Base-by-base conservation (phyloP, 768 basidiomycete species). In the Artomyces pyxidatus region DNA sequence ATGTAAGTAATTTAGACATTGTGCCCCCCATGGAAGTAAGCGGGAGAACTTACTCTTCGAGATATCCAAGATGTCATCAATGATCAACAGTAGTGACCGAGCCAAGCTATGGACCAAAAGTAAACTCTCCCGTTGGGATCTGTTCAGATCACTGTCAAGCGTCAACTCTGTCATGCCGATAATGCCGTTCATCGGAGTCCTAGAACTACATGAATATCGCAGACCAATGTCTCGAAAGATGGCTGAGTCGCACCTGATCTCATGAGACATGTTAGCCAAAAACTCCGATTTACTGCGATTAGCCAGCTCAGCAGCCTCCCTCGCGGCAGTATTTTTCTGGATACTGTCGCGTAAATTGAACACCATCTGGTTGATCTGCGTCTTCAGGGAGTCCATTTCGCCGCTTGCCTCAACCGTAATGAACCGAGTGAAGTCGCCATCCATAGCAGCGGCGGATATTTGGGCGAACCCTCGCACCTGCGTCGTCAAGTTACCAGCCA, bases 151-250 rank as follows among this genome's bases (percentile, higher is more conserved):
- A 38, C 88, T 92, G 61, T 99, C 96, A 19, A 99, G 81, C 9
- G 96, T 97, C 49, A 99, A 70, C 66, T 95, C 93, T 22, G 95
- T 99, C 93, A 99, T 93, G n/a, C 95, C 95, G 57, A 99, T 98
- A 65, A 99, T 99, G 61, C 96, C 95, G 63, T 98, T 99, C 95
- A 98, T 99, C 0, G 96, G 96, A 21, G 96, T 98, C 64, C 95
- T 92, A 61, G n/a, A 41, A 26, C 22, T 5, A 19, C 43, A 51
- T 5, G 29, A 39, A 47, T 23, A 37, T 37, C 26, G 22, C 12
- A n/a, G 22, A 25, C 45, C 17, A 5, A 12, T 22, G 16, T 26
- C 45, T 43, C 47, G 35, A 23, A 10, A 47, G 37, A 22, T 45
- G 28, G 40, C 14, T 51, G n/a, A n/a, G 6, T 73, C 82, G 11